Evolutionary conservation across 441 rosid genomes (phyloP), one percentile per base, ranked within the genome.

Genomic region (Breynia disticha): DNA sequence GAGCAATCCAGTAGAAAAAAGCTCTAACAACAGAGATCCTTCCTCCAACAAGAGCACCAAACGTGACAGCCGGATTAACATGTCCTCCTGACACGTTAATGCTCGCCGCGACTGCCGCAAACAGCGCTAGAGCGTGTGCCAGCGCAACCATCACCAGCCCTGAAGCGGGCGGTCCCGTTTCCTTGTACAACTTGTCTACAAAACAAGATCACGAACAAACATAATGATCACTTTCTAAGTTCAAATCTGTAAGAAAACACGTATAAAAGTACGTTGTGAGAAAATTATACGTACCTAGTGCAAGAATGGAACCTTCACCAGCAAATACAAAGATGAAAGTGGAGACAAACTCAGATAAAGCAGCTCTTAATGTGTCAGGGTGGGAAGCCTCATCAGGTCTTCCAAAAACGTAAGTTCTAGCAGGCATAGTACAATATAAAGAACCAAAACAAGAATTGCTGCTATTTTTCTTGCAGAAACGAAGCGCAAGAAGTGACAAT

Each of bases 51-150:
- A 84, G 89, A 41, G 93, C 76, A 28, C 82, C 93, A 11, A 84
- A 80, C 56, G 95, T 84, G 54, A 81, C 85, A 0, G 93, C 95
- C 1, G 95, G 93, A 57, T 84, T 87, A 0, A 87, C 66, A 8
- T 87, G 93, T 57, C 96, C 96, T 11, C 90, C 93, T 6, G 87
- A 87, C 54, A 79, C 50, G 64, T 84, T 84, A 62, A 84, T 62
- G 66, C 84, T 78, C 0, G 90, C 74, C 0, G 93, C 65, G n/a
- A 80, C 77, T 0, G 90, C 87, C 0, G 96, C 76, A 16, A 87
- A 82, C 19, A 82, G 61, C 4, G 80, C 85, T 59, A 87, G 77
- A 9, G 79, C 88, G 50, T 84, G 87, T 16, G 96, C 94, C 15
- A 87, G 80, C 2, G 96, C 96, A 0, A 87, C 67, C 70, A 77